Conservation (phyloP, 1,139 yeast species). For the Lizanozyma gosingica region DNA sequence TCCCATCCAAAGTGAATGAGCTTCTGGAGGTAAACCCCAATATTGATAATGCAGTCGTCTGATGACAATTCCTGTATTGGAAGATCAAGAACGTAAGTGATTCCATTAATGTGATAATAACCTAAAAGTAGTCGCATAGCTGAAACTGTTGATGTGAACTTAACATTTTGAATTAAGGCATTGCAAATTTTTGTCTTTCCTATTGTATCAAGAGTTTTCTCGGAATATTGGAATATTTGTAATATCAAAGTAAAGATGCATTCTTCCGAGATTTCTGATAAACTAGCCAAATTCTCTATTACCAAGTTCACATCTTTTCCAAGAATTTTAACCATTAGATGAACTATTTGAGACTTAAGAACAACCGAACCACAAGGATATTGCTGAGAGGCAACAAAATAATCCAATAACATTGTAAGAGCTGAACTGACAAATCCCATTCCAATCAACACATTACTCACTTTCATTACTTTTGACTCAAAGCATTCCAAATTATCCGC, state of each 20-base stretch:
- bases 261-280: neutral
- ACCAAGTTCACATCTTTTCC: neutral
- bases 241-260: no score
- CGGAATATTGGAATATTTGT: neutral
- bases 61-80: neutral
- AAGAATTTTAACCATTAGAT: neutral
- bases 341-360: neutral
- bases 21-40: neutral
- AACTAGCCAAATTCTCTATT: neutral
- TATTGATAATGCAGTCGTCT: neutral
- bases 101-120: neutral
- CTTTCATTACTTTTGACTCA: neutral
- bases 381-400: neutral
- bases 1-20: neutral
- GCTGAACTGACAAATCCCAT: neutral
- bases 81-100: neutral
- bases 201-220: neutral
- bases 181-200: neutral
- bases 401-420: neutral
- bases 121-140: neutral
- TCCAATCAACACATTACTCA: neutral
- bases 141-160: neutral
- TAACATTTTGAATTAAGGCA: neutral
- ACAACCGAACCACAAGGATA: no score
- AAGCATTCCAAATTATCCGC: neutral